Evolutionary conservation across 2,329 filamentous ascomycete genomes (phyloP).

Genomic region (Daldinia eschscholtzii): DNA sequence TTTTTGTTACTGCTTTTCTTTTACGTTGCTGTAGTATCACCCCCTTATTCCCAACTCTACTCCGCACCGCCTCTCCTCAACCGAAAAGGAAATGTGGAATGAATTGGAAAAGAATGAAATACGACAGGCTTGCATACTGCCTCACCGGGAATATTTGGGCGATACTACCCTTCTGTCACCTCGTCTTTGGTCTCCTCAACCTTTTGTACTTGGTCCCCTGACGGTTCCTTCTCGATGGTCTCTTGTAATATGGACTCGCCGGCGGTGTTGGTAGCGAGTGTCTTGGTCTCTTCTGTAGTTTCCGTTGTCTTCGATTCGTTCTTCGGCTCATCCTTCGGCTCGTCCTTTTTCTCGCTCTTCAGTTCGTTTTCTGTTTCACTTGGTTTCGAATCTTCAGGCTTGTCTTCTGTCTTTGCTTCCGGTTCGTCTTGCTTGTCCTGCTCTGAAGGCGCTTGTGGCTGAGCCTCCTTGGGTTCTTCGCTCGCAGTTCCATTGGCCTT

Average conservation of each 20-base stretch:
- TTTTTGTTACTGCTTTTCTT: conserved; percentile 13
- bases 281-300: conserved; percentile 48
- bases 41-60: conserved; percentile 23
- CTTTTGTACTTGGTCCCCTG: conserved; percentile 48
- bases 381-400: conserved; percentile 16
- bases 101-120: conserved; percentile 34
- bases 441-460: conserved; percentile 21
- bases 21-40: conserved; percentile 21
- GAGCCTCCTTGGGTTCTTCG: conserved; percentile 26
- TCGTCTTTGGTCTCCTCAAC: conserved; percentile 49
- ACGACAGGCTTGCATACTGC: conserved; percentile 20
- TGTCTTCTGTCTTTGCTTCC: conserved; percentile 22
- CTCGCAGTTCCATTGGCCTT: conserved; percentile 32
- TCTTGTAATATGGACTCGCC: conserved; percentile 52
- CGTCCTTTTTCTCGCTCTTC: conserved; percentile 11
- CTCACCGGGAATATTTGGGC: conserved; percentile 17
- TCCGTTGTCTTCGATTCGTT: conserved; percentile 3
- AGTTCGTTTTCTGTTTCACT: conserved; percentile 34
- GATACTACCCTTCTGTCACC: conserved; percentile 43
- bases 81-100: conserved; percentile 37
- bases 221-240: conserved; percentile 49
- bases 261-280: conserved; percentile 50
- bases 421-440: conserved; percentile 9
- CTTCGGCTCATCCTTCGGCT: conserved; percentile 20
- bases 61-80: conserved; percentile 34